Percentiles rank a stretch among this genome's conserved stretches.
Evolutionary conservation across 2,329 filamentous ascomycete genomes (phyloP).

Genomic region (Penicillium brasilianum): DNA sequence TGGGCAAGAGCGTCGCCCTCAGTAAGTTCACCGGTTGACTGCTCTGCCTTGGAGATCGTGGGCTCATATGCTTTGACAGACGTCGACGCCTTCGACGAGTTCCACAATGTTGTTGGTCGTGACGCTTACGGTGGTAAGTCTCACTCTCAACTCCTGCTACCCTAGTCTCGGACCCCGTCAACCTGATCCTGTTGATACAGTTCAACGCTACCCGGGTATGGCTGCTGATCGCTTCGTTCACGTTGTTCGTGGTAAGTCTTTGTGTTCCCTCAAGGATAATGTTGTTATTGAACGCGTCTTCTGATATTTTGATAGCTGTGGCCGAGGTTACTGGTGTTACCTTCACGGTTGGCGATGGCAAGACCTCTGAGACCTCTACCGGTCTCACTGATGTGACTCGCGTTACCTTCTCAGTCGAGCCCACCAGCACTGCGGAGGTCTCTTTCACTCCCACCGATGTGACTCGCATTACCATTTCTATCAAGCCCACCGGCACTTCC

Average conservation of each 20-base stretch:
- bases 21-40: constrained; percentile 27
- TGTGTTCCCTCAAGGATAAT: too few relatives aligned
- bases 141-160: neutral
- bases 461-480: neutral
- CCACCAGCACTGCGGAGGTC: neutral
- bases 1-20: constrained; percentile 17
- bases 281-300: neutral
- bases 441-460: neutral
- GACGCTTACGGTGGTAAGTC: constrained; percentile 3
- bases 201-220: constrained; percentile 1
- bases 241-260: constrained; percentile 11
- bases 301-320: neutral
- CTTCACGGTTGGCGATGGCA: neutral
- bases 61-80: neutral
- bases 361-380: neutral
- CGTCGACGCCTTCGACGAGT: neutral
- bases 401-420: neutral
- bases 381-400: neutral
- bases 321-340: neutral
- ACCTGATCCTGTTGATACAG: constrained; percentile 12
- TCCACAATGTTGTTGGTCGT: neutral
- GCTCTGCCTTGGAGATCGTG: too few relatives aligned
- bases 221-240: constrained; percentile 6
- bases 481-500: neutral
- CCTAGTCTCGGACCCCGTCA: neutral